These are phyloP conservation scores for Cutaneotrichosporon sp. DNA, from an alignment of 1,284 basidiomycete species.

Conservation along the genomic window DNA sequence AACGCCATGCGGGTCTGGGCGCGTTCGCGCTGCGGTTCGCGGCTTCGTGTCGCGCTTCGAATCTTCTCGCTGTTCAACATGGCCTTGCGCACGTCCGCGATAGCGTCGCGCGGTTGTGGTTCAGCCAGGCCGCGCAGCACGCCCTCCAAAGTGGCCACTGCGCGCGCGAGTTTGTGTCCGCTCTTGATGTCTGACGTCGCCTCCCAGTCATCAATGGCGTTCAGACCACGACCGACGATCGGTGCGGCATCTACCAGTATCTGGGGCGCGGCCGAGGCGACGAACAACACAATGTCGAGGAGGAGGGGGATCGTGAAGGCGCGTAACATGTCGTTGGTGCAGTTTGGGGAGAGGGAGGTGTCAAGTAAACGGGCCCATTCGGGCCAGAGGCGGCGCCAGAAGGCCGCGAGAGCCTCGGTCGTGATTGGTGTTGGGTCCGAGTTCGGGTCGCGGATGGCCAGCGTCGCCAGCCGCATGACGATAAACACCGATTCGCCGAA, in stretches of 20 bases:
- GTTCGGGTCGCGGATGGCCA: constrained; percentile 24
- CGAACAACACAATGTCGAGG: constrained; percentile 42
- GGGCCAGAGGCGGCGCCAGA: constrained; percentile 45
- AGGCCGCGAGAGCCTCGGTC: constrained; percentile 26
- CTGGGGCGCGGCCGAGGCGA: constrained; percentile 26
- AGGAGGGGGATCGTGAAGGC: constrained; percentile 36
- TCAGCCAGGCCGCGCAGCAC: neutral
- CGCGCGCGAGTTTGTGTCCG: constrained; percentile 21
- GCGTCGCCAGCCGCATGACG: constrained; percentile 31
- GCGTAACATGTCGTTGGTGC: constrained; percentile 37
- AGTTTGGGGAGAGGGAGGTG: constrained; percentile 30
- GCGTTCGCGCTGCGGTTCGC: constrained; percentile 6
- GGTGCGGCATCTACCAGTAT: constrained; percentile 30
- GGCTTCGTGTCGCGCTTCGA: constrained; percentile 18
- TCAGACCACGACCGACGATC: constrained; percentile 26
- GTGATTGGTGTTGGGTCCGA: constrained; percentile 6
- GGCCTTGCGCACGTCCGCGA: constrained; percentile 14
- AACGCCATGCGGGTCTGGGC: constrained; percentile 1
- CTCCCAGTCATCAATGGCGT: constrained; percentile 25
- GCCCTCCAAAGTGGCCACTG: constrained; percentile 17
- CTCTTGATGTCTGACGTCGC: neutral
- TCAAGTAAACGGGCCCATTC: constrained; percentile 42
- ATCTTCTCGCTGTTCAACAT: constrained; percentile 12
- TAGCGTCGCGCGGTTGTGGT: neutral
- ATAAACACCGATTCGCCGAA: constrained; percentile 34